Evolutionary conservation across 2,329 filamentous ascomycete species (phyloP), one percentile per base, ranked within the genome.

Genomic region (Lasiodiplodia citricola): DNA sequence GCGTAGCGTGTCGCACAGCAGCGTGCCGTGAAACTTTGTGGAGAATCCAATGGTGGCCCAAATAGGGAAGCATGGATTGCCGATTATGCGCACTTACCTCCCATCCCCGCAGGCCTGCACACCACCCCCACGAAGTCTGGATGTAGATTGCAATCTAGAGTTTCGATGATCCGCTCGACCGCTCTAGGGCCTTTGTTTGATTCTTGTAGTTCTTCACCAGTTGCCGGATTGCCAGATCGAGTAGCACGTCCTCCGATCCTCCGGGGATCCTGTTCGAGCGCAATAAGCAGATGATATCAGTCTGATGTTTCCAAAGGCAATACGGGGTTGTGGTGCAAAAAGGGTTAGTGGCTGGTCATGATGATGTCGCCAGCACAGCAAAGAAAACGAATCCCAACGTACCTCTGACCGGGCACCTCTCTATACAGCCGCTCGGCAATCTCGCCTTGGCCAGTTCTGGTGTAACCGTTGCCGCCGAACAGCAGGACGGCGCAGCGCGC

Each of bases 391-490:
- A 31, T 11, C 18, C 41, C 38, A 13, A 78, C 60, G 14, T 51
- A 64, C 60, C 60, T 71, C 1, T 86, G 83, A 1, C 86, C 88
- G 1, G 88, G 87, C 0, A 91, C 88, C 74, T 92, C 89, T 28
- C 88, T 84, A 72, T 87, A 88, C 52, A 91, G 88, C 71, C 90
- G 87, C 78, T 93, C 91, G 38, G 88, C 85, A 71, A 92, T 80
- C 78, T 92, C 90, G 23, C 92, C 92, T 77, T 91, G 88, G 0
- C 92, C 91, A 14, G 84, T 86, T 70, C 85, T 86, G 0, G 91
- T 92, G 73, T 88, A 92, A 0, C 91, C 91, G 75, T 90, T 92
- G 2, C 92, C 91, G 3, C 91, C 91, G 76, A 93, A 93, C 28
- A 94, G 78, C 67, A 93, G 77, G 57, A 92, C 86, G 0, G 91